Percentiles rank a stretch among this genome's conserved stretches.
Conservation (phyloP, 495 filamentous ascomycete genomes). For the Podospora pseudocomata region DNA sequence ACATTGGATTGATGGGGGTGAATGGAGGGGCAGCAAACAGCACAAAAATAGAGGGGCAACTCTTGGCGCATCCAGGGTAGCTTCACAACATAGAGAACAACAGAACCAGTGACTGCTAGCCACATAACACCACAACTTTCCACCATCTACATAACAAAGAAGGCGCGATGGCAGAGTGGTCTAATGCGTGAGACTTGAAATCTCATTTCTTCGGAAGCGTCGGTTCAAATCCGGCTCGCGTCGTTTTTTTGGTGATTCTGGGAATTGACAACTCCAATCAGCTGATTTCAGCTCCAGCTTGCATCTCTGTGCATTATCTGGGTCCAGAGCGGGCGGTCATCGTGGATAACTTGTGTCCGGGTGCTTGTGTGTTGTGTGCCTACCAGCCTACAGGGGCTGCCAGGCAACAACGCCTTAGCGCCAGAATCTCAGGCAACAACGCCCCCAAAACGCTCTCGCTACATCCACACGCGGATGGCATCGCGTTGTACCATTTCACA, state of each 20-base stretch:
- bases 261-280: background rate
- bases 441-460: background rate
- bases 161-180: background rate
- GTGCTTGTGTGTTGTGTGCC: too few relatives aligned
- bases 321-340: background rate
- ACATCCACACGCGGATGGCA: background rate
- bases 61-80: background rate
- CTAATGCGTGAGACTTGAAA: background rate
- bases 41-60: background rate
- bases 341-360: background rate
- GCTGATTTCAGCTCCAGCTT: background rate
- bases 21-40: background rate
- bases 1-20: background rate
- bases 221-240: background rate
- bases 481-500: background rate
- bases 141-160: background rate
- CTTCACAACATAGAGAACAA: background rate
- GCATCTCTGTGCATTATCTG: background rate
- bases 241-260: background rate
- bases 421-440: background rate
- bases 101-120: background rate
- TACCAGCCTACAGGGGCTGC: background rate
- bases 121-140: background rate
- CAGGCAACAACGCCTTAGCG: background rate
- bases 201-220: background rate